These are phyloP conservation scores for Sporothrix luriei DNA, from an alignment of 2,329 filamentous ascomycete genomes.

Conservation along the genomic window DNA sequence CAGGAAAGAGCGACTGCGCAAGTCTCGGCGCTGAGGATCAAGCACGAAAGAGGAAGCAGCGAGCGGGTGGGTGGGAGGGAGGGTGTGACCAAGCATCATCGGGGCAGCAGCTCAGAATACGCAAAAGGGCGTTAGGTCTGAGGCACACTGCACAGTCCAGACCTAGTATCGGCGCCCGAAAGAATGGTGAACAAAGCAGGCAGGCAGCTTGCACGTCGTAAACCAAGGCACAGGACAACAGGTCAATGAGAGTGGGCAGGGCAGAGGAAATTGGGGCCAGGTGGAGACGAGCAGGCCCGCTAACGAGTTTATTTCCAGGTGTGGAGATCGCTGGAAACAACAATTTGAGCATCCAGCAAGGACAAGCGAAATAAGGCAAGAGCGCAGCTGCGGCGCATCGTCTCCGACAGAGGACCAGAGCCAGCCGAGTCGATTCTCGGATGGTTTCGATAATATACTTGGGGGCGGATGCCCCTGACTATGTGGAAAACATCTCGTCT, in stretches of 20 bases:
- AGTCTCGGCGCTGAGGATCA: neutral
- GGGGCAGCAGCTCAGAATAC: constrained; percentile 5
- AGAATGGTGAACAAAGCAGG: neutral
- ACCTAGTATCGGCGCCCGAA: neutral
- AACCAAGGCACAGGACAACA: constrained; percentile 20
- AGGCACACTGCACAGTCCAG: constrained; percentile 6
- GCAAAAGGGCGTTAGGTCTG: neutral
- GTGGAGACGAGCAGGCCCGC: constrained; percentile 18
- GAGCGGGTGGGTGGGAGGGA: neutral
- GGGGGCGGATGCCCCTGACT: neutral
- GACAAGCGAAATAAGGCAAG: neutral
- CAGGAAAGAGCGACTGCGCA: neutral
- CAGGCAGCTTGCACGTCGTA: neutral
- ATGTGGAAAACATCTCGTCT: neutral
- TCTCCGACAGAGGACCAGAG: constrained; percentile 8
- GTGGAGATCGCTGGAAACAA: constrained; percentile 22
- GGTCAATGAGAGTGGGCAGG: constrained; percentile 2
- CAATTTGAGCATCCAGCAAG: neutral
- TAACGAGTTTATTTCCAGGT: constrained; percentile 20
- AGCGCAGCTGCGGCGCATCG: constrained; percentile 31
- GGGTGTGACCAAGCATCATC: neutral
- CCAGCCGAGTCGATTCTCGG: neutral
- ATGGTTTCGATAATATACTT: neutral
- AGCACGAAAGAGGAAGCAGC: neutral
- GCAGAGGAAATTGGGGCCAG: constrained; percentile 16